Evolutionary conservation across 2,329 filamentous ascomycete species (phyloP), one percentile per base, ranked within the genome.

Genomic region (Aureobasidium sp.): DNA sequence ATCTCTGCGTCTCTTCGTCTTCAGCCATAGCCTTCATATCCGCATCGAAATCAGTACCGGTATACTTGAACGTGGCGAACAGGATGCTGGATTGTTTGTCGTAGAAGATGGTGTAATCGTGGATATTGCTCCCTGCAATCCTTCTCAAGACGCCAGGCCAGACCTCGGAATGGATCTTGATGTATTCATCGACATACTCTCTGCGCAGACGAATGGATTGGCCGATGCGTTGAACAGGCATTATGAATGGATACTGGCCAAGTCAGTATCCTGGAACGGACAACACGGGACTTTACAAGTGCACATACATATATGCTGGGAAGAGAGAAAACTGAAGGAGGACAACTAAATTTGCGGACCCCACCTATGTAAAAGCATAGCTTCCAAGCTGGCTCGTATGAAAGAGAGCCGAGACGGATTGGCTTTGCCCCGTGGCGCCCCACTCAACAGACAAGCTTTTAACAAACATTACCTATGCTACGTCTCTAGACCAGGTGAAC

Each of bases 101-200:
- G 67, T 89, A 83, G 75, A 83, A 91, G 71, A 92, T 82, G 66
- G 84, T 89, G 68, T 91, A 93, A 70, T 93, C 89, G 64, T 79
- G 76, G 62, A 93, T 89, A 66, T 88, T 88, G 72, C 85, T 89
- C 44, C 86, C 83, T 70, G 86, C 85, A 69, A 93, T 91, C 75
- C 91, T 87, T 71, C 84, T 80, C 37, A 90, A 75, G 1, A 94
- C 88, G 67, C 89, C 87, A 6, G 88, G 88, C 89, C 89, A 93
- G 0, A 91, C 87, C 5, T 80, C 81, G 7, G 84, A 85, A 70
- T 92, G 89, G 64, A 84, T 86, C 68, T 85, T 81, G 72, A 90
- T 91, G 77, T 92, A 93, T 66, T 85, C 82, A 27, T 82, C 81
- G 14, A 88, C 76, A 64, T 78, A 82, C 65, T 87, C 83, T 13